Base-by-base conservation (phyloP, 2,329 filamentous ascomycete genomes). In the Fusarium sp. region DNA sequence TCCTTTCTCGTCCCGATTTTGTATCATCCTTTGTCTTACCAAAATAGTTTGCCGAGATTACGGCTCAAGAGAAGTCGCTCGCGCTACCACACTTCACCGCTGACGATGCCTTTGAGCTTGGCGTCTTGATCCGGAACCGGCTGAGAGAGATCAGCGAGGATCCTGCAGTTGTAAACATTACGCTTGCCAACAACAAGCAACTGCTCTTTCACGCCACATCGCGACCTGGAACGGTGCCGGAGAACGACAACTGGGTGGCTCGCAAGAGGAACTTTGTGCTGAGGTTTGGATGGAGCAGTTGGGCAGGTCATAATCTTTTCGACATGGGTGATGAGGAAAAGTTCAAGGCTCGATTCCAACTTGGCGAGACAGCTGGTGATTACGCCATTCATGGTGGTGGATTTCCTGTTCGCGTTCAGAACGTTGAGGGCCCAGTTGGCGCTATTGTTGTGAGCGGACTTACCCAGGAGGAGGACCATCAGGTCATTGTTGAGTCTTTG, bases 101-200 rank as follows among this genome's bases (percentile, higher is more conserved):
- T 20, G 57, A 60, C n/a, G 38, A 60, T 60, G 57, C 57, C 38
- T 60, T 60, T 45, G 57, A 60, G 10, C 45, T 60, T 32, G 57
- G 57, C 8, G n/a, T 60, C 38, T 45, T 60, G 37, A 60, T 60
- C 17, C 25, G 57, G 9, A 60, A 60, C n/a, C 37, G 57, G 17
- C 38, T 60, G 4, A 43, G 57, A 22, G 57, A 60, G 40, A n/a
- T 60, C 17, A 60, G 37, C 25, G 38, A 60, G 30, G 33, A 40
- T 20, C 37, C 57, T 7, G 57, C 57, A 22, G 57, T 60, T 25
- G 38, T 60, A n/a, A 60, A 60, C 17, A 60, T 60, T 32, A 32
- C 57, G 17, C 57, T 60, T 15, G 57, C 57, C 25, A 60, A 60
- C 38, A 60, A 45, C 37, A 27, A 60, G 12, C 57, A 60, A 45